Evolutionary conservation across 495 filamentous ascomycete species (phyloP).

Genomic region (Penicillium crystallinum): DNA sequence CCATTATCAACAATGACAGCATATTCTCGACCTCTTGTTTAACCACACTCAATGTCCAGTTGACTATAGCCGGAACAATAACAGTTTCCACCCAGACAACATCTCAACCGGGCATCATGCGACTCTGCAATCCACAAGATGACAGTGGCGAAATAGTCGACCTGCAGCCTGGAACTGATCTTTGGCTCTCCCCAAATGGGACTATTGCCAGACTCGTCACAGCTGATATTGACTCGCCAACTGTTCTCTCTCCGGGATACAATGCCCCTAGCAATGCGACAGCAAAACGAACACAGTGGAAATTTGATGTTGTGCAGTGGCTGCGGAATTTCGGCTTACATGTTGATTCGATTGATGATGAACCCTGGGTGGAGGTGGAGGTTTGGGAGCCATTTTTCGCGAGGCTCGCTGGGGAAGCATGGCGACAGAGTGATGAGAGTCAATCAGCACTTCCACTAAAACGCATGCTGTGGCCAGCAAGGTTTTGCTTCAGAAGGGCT

Average conservation of each 20-base stretch:
- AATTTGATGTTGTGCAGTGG: constrained; percentile 37
- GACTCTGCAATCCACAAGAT: constrained; percentile 23
- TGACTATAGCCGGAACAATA: constrained; percentile 35
- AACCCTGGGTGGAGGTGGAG: constrained; percentile 42
- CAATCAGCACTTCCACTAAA: constrained; percentile 38
- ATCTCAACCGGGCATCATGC: constrained; percentile 34
- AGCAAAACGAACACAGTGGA: constrained; percentile 33
- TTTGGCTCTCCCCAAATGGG: constrained; percentile 50
- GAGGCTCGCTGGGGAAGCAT: constrained; percentile 35
- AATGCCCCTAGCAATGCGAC: constrained; percentile 8
- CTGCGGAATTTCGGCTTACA: constrained; percentile 36
- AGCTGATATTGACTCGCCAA: constrained; percentile 17
- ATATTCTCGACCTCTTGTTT: constrained; percentile 27
- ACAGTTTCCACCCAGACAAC: constrained; percentile 38
- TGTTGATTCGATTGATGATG: constrained; percentile 31
- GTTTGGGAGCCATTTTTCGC: constrained; percentile 46
- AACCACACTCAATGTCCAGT: constrained; percentile 38
- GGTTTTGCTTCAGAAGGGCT: constrained; percentile 41
- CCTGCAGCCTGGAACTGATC: constrained; percentile 28
- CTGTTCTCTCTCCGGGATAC: constrained; percentile 20
- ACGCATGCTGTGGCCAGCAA: constrained; percentile 45
- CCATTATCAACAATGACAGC: constrained; percentile 26
- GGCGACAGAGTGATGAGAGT: constrained; percentile 30
- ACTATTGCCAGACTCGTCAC: constrained; percentile 42
- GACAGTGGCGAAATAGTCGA: constrained; percentile 15